phyloP scores from a whole-genome alignment of 139 green algal genomes.

The Spirogloea muscicola region DNA sequence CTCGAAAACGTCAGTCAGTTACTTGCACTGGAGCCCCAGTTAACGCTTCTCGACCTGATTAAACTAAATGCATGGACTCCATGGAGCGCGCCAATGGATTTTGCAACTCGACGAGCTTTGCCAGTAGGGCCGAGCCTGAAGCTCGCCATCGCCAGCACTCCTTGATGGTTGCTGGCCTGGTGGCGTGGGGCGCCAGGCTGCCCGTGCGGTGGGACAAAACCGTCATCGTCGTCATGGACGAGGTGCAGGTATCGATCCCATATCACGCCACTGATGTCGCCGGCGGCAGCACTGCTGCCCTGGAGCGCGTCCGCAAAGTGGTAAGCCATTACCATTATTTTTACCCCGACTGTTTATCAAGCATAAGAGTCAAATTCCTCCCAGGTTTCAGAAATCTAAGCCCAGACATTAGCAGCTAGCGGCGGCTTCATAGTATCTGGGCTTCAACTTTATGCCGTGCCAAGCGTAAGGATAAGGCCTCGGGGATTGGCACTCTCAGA shows the following conservation, averaged over 20 bases:
- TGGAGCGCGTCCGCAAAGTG: slow-evolving; percentile 66
- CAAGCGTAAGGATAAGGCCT: neutral
- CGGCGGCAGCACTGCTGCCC: slow-evolving; percentile 33
- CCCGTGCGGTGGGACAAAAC: slow-evolving; percentile 67
- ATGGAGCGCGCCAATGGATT: neutral
- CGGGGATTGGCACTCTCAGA: too few species aligned
- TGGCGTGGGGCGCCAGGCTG: slow-evolving; percentile 43
- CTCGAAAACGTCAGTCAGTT: slow-evolving; percentile 65
- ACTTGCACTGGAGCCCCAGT: neutral
- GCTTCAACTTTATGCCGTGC: neutral
- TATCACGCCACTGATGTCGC: slow-evolving; percentile 16
- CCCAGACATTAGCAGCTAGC: neutral
- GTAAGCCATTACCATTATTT: slow-evolving; percentile 34
- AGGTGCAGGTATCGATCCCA: slow-evolving; percentile 50
- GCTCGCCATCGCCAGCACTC: neutral
- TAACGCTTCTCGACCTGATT: neutral
- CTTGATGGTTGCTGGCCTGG: slow-evolving; percentile 2
- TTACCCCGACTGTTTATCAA: neutral
- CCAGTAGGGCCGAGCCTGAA: neutral
- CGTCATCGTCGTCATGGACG: slow-evolving; percentile 73
- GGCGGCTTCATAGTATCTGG: neutral
- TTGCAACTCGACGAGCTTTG: neutral
- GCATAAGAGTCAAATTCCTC: neutral
- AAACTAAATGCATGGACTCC: neutral
- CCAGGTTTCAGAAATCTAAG: neutral